Conservation (phyloP, 2,329 filamentous ascomycete species). For the Lasiodiplodia theobromae region DNA sequence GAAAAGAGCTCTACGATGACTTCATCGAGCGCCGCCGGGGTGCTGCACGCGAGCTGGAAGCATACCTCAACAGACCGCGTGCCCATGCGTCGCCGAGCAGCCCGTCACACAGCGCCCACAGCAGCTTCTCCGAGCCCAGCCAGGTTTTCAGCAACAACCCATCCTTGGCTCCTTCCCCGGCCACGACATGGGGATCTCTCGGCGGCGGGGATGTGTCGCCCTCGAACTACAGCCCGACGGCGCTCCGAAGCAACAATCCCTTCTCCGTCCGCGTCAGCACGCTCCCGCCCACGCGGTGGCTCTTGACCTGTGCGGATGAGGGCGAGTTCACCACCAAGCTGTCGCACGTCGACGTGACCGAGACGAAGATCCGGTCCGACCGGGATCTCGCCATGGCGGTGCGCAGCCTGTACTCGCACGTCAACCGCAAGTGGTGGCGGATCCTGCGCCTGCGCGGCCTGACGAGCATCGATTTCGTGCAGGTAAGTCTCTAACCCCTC, state of each 20-base stretch:
- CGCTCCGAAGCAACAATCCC: constrained; percentile 35
- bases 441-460: constrained; percentile 45
- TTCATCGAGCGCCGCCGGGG: constrained; percentile 47
- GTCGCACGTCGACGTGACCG: constrained; percentile 46
- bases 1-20: constrained; percentile 47
- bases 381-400: constrained; percentile 46
- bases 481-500: constrained; percentile 29
- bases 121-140: constrained; percentile 32
- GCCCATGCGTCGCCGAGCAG: constrained; percentile 37
- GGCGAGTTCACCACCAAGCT: constrained; percentile 47
- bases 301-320: constrained; percentile 49
- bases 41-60: constrained; percentile 48
- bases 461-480: constrained; percentile 48
- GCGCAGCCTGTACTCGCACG: constrained; percentile 43
- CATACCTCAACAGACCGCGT: constrained; percentile 45
- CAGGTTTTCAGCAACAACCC: constrained; percentile 39
- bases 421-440: constrained; percentile 44
- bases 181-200: constrained; percentile 40
- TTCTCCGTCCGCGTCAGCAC: constrained; percentile 38
- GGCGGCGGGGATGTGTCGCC: constrained; percentile 32
- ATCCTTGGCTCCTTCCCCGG: constrained; percentile 40
- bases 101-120: constrained; percentile 37
- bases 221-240: constrained; percentile 36
- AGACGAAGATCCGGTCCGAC: constrained; percentile 42
- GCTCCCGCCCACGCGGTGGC: constrained; percentile 41